Conservation (phyloP, 1,284 basidiomycete species). For the Limonomyces culmigenus region DNA sequence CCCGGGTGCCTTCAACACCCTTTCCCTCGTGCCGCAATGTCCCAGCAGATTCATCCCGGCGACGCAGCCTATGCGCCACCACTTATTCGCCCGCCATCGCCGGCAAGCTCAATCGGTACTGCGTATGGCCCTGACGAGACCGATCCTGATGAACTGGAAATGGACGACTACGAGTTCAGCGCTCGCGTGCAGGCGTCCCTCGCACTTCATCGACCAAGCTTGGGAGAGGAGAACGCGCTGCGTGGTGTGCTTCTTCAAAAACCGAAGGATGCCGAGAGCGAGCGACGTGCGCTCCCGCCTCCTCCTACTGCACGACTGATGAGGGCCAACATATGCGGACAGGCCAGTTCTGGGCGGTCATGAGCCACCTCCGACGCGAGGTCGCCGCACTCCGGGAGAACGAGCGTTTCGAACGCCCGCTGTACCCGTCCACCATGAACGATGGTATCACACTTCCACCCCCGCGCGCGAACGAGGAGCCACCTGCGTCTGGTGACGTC, state of each 20-base stretch:
- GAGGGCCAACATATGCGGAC: not conserved
- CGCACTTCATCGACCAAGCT: conserved; percentile 21
- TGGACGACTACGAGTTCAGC: conserved; percentile 32
- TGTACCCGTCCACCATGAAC: conserved; percentile 27
- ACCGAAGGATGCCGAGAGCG: conserved; percentile 14
- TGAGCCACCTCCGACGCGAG: conserved; percentile 30
- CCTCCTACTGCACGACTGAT: conserved; percentile 1
- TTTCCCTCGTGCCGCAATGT: not conserved
- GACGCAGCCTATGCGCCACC: conserved; percentile 39
- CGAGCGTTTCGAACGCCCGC: conserved; percentile 41
- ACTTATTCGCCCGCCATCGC: conserved; percentile 48
- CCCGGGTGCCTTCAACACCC: too few relatives aligned
- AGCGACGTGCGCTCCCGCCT: conserved; percentile 20
- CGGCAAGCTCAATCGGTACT: conserved; percentile 55
- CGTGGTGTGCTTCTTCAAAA: conserved; percentile 20
- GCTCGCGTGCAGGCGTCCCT: conserved; percentile 31
- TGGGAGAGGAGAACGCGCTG: conserved; percentile 27
- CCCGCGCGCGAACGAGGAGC: conserved; percentile 32
- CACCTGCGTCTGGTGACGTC: conserved; percentile 34
- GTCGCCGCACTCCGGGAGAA: conserved; percentile 46
- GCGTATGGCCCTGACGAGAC: conserved; percentile 46
- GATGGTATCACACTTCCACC: conserved; percentile 11
- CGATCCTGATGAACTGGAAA: conserved; percentile 32
- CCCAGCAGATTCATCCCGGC: conserved; percentile 10
- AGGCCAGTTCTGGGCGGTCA: conserved; percentile 24